Evolutionary conservation across 176 grass and related monocot species (phyloP), one percentile per base, ranked within the genome.

Genomic region (Urochloa ruziziensis): DNA sequence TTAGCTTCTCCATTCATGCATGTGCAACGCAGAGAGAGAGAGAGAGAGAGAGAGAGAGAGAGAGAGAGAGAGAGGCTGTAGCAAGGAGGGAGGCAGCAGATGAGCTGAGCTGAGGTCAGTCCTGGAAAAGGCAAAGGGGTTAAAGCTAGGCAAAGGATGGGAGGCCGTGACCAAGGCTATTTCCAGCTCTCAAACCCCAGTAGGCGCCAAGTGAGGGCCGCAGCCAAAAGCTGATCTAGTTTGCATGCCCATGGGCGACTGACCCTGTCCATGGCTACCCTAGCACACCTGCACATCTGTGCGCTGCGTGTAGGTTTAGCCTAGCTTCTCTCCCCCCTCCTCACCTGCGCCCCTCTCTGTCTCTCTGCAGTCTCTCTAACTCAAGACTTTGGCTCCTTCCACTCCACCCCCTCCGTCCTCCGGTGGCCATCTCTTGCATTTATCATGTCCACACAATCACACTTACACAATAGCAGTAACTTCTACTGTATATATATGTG

Each of bases 181-280:
- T 91, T 84, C 83, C 78, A 82, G 78, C 83, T 89, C 89, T 44
- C 34, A 21, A 37, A 18, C 57, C 59, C 40, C 62, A 39, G 48
- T 73, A 67, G 79, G 84, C 79, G 88, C 88, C 88, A 83, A 90
- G 88, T 90, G 79, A 90, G 88, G 72, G 81, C 81, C 85, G 72
- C 89, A 88, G 70, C 85, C 81, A 81, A 91, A 91, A 91, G 89
- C 89, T 88, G 89, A n/a, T n/a, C n/a, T n/a, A n/a, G n/a, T n/a
- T n/a, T n/a, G n/a, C n/a, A 19, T 59, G 43, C 10, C 10, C 43
- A 11, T 75, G 67, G 85, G 49, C 79, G 36, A 57, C 49, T n/a
- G n/a, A n/a, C n/a, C n/a, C n/a, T n/a, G n/a, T n/a, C n/a, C n/a
- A n/a, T n/a, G n/a, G 36, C 51, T 74, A 25, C 29, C 44, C 68